Percentiles rank a stretch among this genome's conserved stretches.
Evolutionary conservation across 768 basidiomycete species (phyloP).

Genomic region (Rhodotorula toruloides): DNA sequence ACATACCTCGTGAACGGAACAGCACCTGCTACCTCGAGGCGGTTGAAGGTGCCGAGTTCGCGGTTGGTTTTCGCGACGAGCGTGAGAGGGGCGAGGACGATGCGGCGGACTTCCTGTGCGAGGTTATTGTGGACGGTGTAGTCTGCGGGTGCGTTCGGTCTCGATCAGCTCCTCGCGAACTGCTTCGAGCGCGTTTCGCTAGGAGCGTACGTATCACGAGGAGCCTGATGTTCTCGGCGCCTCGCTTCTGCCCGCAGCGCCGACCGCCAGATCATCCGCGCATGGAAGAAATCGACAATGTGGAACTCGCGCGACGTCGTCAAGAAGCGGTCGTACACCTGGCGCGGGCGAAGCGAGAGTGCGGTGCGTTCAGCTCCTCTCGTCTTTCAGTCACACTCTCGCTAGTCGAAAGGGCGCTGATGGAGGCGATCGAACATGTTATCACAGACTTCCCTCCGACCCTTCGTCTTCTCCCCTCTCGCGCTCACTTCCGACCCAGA

Average conservation of each 20-base stretch:
- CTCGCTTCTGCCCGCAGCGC: not conserved
- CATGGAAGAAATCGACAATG: not conserved
- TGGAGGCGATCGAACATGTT: no score
- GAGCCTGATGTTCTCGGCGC: not conserved
- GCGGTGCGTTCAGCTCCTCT: not conserved
- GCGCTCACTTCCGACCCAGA: not conserved
- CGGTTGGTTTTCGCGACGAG: constrained; percentile 2
- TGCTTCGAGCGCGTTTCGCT: no score
- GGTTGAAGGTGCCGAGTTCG: not conserved
- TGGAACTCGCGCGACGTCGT: not conserved
- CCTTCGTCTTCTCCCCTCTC: constrained; percentile 1
- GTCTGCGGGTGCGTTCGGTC: not conserved
- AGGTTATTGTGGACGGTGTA: not conserved
- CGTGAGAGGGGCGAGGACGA: not conserved
- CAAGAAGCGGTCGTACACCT: not conserved
- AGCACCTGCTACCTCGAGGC: constrained; percentile 6
- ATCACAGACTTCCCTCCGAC: constrained; percentile 2
- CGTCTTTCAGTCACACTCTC: no score
- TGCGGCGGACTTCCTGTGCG: not conserved
- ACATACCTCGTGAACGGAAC: not conserved
- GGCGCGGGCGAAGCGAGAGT: not conserved
- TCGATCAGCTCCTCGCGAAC: no score
- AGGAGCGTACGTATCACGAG: no score
- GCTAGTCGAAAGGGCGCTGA: no score
- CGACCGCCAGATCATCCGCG: constrained; percentile 1